Evolutionary conservation across 176 grass and related monocot genomes (phyloP).

Genomic region (Aegilops longissima): DNA sequence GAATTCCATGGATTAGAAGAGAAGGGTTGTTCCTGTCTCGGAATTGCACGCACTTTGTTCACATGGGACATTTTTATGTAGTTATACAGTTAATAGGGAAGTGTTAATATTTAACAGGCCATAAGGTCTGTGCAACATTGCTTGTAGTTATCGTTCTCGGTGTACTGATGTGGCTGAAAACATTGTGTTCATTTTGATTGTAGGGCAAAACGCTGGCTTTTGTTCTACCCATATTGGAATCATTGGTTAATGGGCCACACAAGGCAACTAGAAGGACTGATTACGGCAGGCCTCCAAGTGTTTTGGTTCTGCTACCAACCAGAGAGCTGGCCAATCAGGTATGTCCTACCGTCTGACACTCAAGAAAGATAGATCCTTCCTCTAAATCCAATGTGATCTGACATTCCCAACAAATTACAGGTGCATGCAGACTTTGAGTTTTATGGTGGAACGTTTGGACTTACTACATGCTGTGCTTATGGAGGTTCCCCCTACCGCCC

Average conservation of each 20-base stretch:
- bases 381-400: neutral
- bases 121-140: neutral
- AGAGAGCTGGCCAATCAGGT: constrained; percentile 97
- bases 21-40: too few relatives aligned
- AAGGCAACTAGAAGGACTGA: constrained; percentile 61
- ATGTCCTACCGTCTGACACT: neutral
- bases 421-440: constrained; percentile 77
- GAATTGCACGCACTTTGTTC: neutral
- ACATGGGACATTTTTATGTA: neutral
- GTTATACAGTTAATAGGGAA: neutral
- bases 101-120: neutral
- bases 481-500: constrained; percentile 74
- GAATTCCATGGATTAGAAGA: neutral
- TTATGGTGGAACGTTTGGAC: constrained; percentile 67
- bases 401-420: constrained; percentile 38
- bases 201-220: constrained; percentile 98
- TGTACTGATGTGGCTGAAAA: neutral
- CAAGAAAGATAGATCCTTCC: neutral
- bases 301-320: constrained; percentile 84
- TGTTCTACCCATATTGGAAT: constrained; percentile 92
- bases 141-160: neutral
- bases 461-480: constrained; percentile 82
- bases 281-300: constrained; percentile 70
- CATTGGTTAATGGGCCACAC: constrained; percentile 70
- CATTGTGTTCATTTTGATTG: neutral